Conservation (phyloP, 2,329 filamentous ascomycete species). For the Didymella pomorum region DNA sequence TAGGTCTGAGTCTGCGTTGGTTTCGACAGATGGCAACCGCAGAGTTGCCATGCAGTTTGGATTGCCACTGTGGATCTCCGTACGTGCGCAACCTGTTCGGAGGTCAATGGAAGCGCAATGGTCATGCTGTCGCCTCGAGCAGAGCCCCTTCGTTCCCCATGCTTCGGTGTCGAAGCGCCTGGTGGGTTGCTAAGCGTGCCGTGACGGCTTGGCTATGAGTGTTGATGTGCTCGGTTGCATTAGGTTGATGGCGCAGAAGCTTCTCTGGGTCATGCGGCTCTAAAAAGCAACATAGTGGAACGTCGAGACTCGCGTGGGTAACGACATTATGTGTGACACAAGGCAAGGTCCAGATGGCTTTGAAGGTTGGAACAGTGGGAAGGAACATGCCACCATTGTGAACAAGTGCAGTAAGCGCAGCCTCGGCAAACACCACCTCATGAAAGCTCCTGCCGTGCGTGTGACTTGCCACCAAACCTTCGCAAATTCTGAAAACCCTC, state of each 20-base stretch:
- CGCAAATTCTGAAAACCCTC: not conserved
- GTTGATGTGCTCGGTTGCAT: not conserved
- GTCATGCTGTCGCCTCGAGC: not conserved
- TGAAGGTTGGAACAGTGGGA: slow-evolving; percentile 3
- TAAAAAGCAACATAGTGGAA: slow-evolving; percentile 18
- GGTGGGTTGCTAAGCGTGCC: not conserved
- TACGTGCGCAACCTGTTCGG: not conserved
- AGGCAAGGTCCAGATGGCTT: slow-evolving; percentile 19
- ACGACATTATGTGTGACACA: slow-evolving; percentile 14
- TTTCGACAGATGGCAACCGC: not conserved
- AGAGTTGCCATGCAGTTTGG: no score
- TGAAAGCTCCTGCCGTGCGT: slow-evolving; percentile 3
- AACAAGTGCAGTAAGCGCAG: slow-evolving; percentile 9
- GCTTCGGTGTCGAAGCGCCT: not conserved
- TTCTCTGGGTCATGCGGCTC: slow-evolving; percentile 11
- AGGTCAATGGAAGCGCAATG: no score
- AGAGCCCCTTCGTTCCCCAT: not conserved
- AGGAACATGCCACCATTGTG: slow-evolving; percentile 1
- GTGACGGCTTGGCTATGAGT: slow-evolving; percentile 2
- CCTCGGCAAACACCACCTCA: slow-evolving; percentile 7
- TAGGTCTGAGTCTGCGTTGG: not conserved
- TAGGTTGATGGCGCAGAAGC: not conserved
- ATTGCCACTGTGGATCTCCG: no score
- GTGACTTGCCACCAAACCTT: slow-evolving; percentile 1
- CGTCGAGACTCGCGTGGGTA: slow-evolving; percentile 19